A percentile compares a stretch with the other conserved stretches of the same genome.
Conservation (phyloP, 179 eudicot species). For the Beta corolliflora region DNA sequence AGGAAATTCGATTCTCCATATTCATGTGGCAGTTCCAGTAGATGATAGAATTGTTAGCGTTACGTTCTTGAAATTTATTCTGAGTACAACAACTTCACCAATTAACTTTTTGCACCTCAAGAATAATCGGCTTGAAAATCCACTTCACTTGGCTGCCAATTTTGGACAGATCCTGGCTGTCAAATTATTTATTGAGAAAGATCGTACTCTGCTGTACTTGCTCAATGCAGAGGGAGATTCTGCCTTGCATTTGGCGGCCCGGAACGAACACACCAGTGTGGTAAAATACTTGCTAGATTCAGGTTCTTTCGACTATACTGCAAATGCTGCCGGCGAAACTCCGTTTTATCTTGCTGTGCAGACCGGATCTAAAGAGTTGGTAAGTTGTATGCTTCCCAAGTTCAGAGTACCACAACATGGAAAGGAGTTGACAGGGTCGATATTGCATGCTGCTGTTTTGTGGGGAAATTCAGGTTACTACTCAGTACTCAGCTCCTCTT, state of each 20-base stretch:
- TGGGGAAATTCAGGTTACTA: too few relatives aligned
- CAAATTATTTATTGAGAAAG: too few relatives aligned
- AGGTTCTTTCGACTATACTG: not conserved
- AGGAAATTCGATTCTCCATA: not conserved
- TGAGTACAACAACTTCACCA: too few relatives aligned
- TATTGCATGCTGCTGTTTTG: not conserved
- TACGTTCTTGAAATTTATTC: not conserved
- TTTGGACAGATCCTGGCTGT: not conserved
- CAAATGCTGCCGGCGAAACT: not conserved
- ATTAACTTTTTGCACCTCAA: too few relatives aligned
- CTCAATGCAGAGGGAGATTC: not conserved
- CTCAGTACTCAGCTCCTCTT: too few relatives aligned
- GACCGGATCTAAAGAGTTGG: not conserved
- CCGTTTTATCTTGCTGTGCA: not conserved
- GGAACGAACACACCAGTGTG: not conserved
- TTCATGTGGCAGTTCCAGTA: not conserved
- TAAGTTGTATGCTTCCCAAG: not conserved
- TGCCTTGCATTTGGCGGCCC: not conserved
- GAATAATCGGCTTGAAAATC: not conserved
- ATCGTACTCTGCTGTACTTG: not conserved
- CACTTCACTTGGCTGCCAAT: conserved; percentile 2
- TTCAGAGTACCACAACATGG: not conserved
- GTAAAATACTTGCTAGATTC: not conserved
- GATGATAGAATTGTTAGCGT: not conserved
- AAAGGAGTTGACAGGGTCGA: not conserved